phyloP scores from a whole-genome alignment of 2,329 filamentous ascomycete species.

The Sporothrix humicola region DNA sequence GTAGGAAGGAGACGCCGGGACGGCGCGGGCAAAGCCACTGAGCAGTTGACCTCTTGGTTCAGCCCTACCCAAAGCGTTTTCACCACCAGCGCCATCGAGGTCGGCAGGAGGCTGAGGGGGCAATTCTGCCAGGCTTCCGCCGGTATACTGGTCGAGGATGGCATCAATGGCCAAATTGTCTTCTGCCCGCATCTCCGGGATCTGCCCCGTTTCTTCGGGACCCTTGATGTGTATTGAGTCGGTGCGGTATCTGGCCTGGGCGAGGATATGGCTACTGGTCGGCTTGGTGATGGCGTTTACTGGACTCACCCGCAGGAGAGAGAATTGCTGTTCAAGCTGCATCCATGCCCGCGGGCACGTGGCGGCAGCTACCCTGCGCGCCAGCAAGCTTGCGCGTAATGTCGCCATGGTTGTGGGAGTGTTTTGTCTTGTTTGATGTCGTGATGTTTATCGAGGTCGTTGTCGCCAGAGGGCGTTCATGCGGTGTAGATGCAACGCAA shows the following conservation, averaged over 20 bases:
- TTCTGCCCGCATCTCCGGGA: not conserved
- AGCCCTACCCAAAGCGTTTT: not conserved
- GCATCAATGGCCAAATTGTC: constrained; percentile 6
- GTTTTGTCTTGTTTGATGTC: not conserved
- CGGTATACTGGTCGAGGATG: not conserved
- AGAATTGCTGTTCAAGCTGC: constrained; percentile 36
- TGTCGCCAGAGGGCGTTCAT: constrained; percentile 23
- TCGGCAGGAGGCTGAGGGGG: not conserved
- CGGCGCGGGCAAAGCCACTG: constrained; percentile 67
- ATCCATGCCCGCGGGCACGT: constrained; percentile 22
- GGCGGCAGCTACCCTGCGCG: not conserved
- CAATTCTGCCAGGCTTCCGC: not conserved
- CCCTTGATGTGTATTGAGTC: constrained; percentile 23
- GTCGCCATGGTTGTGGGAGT: constrained; percentile 34
- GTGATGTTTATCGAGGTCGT: not conserved
- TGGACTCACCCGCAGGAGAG: constrained; percentile 30
- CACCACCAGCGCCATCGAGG: not conserved
- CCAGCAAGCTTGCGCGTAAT: constrained; percentile 34
- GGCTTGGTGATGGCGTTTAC: not conserved
- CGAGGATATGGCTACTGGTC: not conserved
- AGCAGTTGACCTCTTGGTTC: not conserved
- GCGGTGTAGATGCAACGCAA: not conserved
- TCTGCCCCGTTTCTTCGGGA: not conserved
- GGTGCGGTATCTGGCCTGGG: constrained; percentile 23
- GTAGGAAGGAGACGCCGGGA: constrained; percentile 90